phyloP scores from a whole-genome alignment of 2,329 filamentous ascomycete species.

The Tothia fuscella region DNA sequence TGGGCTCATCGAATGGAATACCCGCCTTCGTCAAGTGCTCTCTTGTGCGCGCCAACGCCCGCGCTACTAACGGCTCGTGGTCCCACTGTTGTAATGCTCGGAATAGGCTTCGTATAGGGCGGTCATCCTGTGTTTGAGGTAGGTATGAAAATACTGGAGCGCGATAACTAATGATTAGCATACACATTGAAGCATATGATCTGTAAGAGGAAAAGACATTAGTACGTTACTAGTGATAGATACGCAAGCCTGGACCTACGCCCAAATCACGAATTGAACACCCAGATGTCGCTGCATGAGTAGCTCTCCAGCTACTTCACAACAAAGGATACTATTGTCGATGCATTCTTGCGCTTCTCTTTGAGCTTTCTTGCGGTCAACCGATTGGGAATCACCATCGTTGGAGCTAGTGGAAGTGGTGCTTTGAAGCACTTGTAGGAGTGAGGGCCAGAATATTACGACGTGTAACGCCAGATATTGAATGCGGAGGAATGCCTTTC shows the following conservation, averaged over 20 bases:
- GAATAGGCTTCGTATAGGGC: neutral
- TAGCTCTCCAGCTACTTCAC: slow-evolving; percentile 3
- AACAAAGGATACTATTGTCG: neutral
- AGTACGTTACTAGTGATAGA: too few relatives aligned
- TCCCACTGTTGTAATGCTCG: neutral
- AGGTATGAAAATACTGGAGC: neutral
- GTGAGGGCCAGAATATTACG: slow-evolving; percentile 20
- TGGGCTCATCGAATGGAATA: neutral
- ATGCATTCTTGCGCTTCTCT: neutral
- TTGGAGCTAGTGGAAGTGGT: neutral
- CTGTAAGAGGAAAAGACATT: neutral
- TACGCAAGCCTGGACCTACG: neutral
- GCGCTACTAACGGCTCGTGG: neutral
- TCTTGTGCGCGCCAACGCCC: neutral
- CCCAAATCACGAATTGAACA: slow-evolving; percentile 6
- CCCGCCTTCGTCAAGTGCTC: neutral
- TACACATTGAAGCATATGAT: neutral
- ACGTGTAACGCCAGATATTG: slow-evolving; percentile 21
- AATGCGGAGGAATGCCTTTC: slow-evolving; percentile 19
- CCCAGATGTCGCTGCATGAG: slow-evolving; percentile 4
- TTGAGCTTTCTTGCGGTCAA: neutral
- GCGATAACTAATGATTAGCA: neutral
- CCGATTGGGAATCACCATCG: neutral
- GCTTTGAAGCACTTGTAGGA: slow-evolving; percentile 16
- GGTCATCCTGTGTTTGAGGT: neutral